These are phyloP conservation scores for Globisporangium barbulae DNA, from an alignment of 352 stramenopile genomes.

Conservation along the genomic window DNA sequence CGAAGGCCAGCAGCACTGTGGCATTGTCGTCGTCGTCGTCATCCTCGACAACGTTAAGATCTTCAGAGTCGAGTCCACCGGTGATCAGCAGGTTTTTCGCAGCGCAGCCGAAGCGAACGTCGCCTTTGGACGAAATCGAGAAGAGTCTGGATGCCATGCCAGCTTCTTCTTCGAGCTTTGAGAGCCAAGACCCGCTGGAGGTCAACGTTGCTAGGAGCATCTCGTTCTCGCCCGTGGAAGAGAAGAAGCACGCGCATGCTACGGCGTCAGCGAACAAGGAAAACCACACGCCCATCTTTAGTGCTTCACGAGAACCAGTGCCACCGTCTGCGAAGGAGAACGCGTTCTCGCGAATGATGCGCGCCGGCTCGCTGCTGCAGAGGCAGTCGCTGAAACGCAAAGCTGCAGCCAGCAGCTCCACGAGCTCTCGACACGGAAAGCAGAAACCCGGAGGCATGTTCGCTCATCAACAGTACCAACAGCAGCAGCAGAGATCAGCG, in stretches of 20 bases:
- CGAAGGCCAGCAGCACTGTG: background rate
- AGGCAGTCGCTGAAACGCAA: slow-evolving; percentile 58
- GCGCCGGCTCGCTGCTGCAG: slow-evolving; percentile 50
- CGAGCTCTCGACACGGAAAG: slow-evolving; percentile 7
- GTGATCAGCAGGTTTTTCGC: slow-evolving; percentile 22
- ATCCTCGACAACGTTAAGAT: background rate
- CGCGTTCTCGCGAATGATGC: slow-evolving; percentile 83
- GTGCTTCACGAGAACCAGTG: slow-evolving; percentile 4
- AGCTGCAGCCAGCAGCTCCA: slow-evolving; percentile 18
- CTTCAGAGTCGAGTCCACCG: slow-evolving; percentile 1
- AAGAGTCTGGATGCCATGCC: slow-evolving; percentile 20
- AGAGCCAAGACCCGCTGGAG: slow-evolving; percentile 53
- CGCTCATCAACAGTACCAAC: background rate
- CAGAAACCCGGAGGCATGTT: slow-evolving; percentile 5
- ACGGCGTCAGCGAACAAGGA: slow-evolving; percentile 33
- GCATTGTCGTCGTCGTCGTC: background rate
- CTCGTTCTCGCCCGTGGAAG: slow-evolving; percentile 45
- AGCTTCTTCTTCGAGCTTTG: slow-evolving; percentile 25
- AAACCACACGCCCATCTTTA: slow-evolving; percentile 25
- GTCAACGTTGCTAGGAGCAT: slow-evolving; percentile 49
- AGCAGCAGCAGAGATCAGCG: background rate
- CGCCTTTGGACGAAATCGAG: slow-evolving; percentile 22
- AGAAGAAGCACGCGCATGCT: slow-evolving; percentile 21
- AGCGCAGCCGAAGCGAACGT: slow-evolving; percentile 26
- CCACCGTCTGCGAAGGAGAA: slow-evolving; percentile 40